Evolutionary conservation across 1,284 basidiomycete species (phyloP), one percentile per base, ranked within the genome.

Genomic region (Irpex sp.): DNA sequence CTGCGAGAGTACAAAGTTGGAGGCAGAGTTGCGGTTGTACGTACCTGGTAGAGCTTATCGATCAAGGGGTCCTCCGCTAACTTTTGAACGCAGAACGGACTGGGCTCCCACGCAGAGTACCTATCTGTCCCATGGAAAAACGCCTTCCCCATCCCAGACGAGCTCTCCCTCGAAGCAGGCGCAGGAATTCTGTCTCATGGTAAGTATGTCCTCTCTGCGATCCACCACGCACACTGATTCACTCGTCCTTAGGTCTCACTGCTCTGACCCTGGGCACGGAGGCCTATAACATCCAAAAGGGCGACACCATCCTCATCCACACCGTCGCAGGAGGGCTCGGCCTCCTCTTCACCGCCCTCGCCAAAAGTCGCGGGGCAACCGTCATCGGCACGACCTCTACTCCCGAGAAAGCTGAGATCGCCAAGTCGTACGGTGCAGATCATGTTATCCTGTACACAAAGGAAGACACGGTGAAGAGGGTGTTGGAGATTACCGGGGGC

Each of bases 361-460:
- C 82, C 52, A 87, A 85, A 77, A 81, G 78, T 69, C 79, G 86
- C 68, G 97, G 97, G 13, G 96, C 92, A 1, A 90, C 87, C 6
- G 94, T 98, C 26, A 98, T 99, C 70, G 97, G 94, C 1, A 98
- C 96, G 17, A 94, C 93, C 2, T 97, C 94, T 4, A 94, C 91
- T 0, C 74, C 79, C 17, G 92, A 87, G 70, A 98, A 99, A 75
- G 94, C 93, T 2, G 84, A 85, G 60, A 72, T 96, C 17, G 97
- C 94, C 7, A 89, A 85, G 69, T 77, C 81, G 57, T 81, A 93
- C 67, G 97, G 97, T 8, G 94, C 94, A 0, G 86, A 93, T 71
- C 88, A 96, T 72, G 92, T 97, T 49, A 89, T 98, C 64, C 74
- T 95, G 59, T 95, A 97, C 74, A 85, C 83, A 56, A 77, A 82